Percentiles rank a stretch among this genome's conserved stretches.
phyloP scores from a whole-genome alignment of 2,329 filamentous ascomycete genomes.

The Ceratocystis albifundus region DNA sequence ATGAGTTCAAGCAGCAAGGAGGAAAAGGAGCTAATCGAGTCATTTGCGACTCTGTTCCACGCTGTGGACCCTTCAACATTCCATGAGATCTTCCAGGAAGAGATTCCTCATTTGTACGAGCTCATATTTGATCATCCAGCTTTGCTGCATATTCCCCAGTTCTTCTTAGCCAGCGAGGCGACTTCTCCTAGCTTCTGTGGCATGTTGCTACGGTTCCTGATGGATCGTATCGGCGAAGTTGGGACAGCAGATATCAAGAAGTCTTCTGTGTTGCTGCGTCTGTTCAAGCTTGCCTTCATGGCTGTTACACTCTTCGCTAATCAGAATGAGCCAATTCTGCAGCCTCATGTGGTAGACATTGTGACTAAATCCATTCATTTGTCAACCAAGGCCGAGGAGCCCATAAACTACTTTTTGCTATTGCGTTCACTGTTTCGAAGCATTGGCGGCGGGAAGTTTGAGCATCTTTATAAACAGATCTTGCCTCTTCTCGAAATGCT shows the following conservation, averaged over 20 bases:
- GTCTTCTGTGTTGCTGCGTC: constrained; percentile 78
- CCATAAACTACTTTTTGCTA: constrained; percentile 96
- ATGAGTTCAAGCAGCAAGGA: constrained; percentile 90
- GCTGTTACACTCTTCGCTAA: constrained; percentile 89
- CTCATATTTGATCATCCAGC: constrained; percentile 97
- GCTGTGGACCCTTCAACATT: constrained; percentile 97
- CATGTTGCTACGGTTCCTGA: constrained; percentile 93
- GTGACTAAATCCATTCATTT: constrained; percentile 95
- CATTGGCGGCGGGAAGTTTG: constrained; percentile 93
- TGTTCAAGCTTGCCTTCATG: constrained; percentile 99
- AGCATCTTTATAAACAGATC: constrained; percentile 97
- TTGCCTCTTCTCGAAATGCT: constrained; percentile 93
- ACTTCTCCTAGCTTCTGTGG: constrained; percentile 96
- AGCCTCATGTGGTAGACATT: constrained; percentile 94
- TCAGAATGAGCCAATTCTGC: constrained; percentile 88
- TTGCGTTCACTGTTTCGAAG: constrained; percentile 86
- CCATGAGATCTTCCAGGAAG: constrained; percentile 94
- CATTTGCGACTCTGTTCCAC: constrained; percentile 96
- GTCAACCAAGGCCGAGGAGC: constrained; percentile 88
- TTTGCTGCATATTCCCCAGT: constrained; percentile 89
- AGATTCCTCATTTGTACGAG: constrained; percentile 91
- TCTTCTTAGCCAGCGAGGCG: constrained; percentile 95
- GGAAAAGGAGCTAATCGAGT: constrained; percentile 93
- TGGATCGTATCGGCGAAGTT: constrained; percentile 92
- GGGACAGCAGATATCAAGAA: constrained; percentile 85